Conservation (phyloP, 2,329 filamentous ascomycete genomes). For the Trichoderma atroviride region DNA sequence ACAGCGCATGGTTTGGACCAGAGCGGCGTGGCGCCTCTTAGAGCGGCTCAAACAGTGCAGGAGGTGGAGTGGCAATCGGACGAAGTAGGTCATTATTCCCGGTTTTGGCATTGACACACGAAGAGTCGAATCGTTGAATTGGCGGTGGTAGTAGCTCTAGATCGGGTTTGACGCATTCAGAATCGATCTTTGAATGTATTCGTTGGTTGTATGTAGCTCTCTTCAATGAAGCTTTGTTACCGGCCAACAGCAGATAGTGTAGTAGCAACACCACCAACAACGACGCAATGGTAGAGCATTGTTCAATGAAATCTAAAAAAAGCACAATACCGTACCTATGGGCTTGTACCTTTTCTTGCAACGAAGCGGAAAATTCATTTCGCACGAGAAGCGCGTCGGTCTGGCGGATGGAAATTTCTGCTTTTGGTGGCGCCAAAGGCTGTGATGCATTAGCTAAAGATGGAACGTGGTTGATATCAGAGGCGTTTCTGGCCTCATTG, state of each 20-base stretch:
- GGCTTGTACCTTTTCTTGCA: neutral
- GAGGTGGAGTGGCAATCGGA: neutral
- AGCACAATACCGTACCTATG: neutral
- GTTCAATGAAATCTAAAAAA: neutral
- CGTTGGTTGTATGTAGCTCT: neutral
- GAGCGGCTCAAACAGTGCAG: neutral
- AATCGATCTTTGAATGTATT: neutral
- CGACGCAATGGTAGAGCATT: neutral
- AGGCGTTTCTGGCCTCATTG: constrained; percentile 5
- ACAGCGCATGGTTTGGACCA: neutral
- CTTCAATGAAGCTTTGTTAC: neutral
- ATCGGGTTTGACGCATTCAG: neutral
- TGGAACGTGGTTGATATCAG: neutral
- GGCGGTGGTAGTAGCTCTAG: neutral
- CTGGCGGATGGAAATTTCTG: constrained; percentile 16
- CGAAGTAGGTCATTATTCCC: neutral
- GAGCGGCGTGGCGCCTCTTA: constrained; percentile 12
- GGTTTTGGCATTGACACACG: neutral
- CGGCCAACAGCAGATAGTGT: neutral
- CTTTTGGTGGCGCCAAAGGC: constrained; percentile 13
- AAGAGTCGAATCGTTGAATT: neutral
- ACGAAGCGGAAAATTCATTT: neutral
- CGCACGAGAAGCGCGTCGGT: constrained; percentile 19
- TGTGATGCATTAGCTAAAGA: neutral
- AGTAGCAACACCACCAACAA: neutral